Conservation (phyloP, 2,329 filamentous ascomycete genomes). For the Pseudonectria buxi region DNA sequence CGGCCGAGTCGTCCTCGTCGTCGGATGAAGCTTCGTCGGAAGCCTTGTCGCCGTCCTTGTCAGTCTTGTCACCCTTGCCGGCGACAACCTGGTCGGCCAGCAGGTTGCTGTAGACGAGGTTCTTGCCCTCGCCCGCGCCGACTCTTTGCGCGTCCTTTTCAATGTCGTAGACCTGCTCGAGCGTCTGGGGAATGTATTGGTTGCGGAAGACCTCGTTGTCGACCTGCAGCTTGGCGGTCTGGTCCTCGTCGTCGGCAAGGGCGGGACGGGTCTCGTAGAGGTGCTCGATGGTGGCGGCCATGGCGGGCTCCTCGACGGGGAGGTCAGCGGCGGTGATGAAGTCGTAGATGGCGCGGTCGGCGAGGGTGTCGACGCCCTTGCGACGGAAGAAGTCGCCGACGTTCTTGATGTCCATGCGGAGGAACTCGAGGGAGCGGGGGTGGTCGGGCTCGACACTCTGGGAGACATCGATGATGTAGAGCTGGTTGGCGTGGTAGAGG, state of each 20-base stretch:
- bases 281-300: slow-evolving; percentile 57
- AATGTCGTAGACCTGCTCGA: slow-evolving; percentile 94
- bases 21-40: slow-evolving; percentile 25
- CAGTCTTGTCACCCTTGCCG: slow-evolving; percentile 29
- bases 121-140: slow-evolving; percentile 62
- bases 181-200: slow-evolving; percentile 91
- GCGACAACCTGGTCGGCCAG: slow-evolving; percentile 61
- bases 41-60: slow-evolving; percentile 31
- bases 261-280: slow-evolving; percentile 54
- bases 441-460: slow-evolving; percentile 97
- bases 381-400: slow-evolving; percentile 85
- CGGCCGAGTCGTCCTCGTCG: slow-evolving; percentile 32
- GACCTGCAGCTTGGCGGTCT: slow-evolving; percentile 57
- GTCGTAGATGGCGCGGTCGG: slow-evolving; percentile 73
- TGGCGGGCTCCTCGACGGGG: slow-evolving; percentile 51
- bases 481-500: slow-evolving; percentile 72
- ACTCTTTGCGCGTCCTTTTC: slow-evolving; percentile 82
- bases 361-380: slow-evolving; percentile 73
- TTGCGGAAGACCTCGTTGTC: slow-evolving; percentile 91
- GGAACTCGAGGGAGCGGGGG: slow-evolving; percentile 82
- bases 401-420: slow-evolving; percentile 99
- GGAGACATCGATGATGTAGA: slow-evolving; percentile 96
- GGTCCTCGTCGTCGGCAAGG: slow-evolving; percentile 41
- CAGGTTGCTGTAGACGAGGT: slow-evolving; percentile 80
- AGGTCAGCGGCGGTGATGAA: slow-evolving; percentile 67